Conservation (phyloP, 257 asterid genomes). For the Solanum phureja region DNA sequence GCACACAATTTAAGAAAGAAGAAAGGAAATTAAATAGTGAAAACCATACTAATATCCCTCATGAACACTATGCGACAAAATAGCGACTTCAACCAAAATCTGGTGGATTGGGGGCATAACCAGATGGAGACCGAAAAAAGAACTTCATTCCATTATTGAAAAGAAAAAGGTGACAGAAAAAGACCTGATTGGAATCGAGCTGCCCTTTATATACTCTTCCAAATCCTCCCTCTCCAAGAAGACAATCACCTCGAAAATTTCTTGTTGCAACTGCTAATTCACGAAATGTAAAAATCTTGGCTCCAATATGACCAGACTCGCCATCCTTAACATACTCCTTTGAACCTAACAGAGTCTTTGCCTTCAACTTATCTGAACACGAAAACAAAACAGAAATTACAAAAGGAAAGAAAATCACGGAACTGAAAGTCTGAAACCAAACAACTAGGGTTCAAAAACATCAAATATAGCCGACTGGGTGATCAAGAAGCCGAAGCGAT, state of each 20-base stretch:
- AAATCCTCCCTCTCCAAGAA: slow-evolving; percentile 91
- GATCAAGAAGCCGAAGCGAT: neutral
- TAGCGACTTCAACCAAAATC: neutral
- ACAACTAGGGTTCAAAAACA: neutral
- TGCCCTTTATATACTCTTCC: slow-evolving; percentile 90
- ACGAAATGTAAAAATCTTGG: slow-evolving; percentile 67
- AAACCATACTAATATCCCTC: neutral
- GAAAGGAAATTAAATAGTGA: neutral
- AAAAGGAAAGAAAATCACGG: neutral
- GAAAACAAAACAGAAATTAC: neutral
- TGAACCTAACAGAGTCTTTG: slow-evolving; percentile 3
- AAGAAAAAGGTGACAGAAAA: neutral
- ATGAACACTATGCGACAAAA: neutral
- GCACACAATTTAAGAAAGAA: neutral
- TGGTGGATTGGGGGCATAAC: neutral
- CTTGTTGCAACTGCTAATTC: slow-evolving; percentile 79
- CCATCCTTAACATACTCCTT: slow-evolving; percentile 37
- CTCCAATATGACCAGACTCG: slow-evolving; percentile 53
- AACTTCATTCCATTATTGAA: neutral
- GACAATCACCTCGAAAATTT: slow-evolving; percentile 60
- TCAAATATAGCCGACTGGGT: neutral
- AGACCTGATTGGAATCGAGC: slow-evolving; percentile 62
- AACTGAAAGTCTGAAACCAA: neutral
- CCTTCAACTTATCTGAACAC: slow-evolving; percentile 31
- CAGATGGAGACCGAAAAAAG: neutral